Evolutionary conservation across 805 yeast species (phyloP), one percentile per base, ranked within the genome.

Genomic region (Millerozyma acaciae): DNA sequence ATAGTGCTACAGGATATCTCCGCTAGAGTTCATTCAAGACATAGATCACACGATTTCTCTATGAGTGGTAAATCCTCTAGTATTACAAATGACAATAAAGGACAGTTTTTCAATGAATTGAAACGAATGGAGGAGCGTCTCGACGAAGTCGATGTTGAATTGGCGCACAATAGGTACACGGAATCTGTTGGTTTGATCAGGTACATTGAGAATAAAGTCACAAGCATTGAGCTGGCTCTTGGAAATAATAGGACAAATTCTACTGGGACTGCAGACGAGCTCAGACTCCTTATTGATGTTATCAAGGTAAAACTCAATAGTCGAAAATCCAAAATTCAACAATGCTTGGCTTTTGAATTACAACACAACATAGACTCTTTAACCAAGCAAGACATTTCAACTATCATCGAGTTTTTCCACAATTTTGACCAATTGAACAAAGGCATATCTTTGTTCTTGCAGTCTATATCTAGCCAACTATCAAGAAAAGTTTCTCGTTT

Each of bases 101-200:
- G 60, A 53, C 51, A 62, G 48, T 33, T 63, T 10, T 60, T 75
- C 40, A 64, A 68, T 34, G 72, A 61, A 13, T 59, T 81, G 35
- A 72, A 74, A 35, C 58, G 59, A 19, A 61, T 78, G 9, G 88
- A 81, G 45, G 82, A 78, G 33, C 56, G 65, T 20, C 62, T 84
- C 12, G 87, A 83, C 47, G 86, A 81, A 35, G 67, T 82, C 26
- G 93, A 84, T 50, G 75, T 80, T 9, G 68, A 68, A 34, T 65
- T 83, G 16, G 80, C 85, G 8, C 80, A 82, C 45, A 71, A 75
- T 33, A 68, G 71, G 35, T 80, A 70, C 45, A 57, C 51, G 32
- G 64, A 60, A 26, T 66, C 75, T 4, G 73, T 71, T 13, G 70
- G 68, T 6, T 47, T 62, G 17, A 54, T 67, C 26, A 51, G 50